Conservation (phyloP, 2,329 filamentous ascomycete species). For the Penicillium digitatum region DNA sequence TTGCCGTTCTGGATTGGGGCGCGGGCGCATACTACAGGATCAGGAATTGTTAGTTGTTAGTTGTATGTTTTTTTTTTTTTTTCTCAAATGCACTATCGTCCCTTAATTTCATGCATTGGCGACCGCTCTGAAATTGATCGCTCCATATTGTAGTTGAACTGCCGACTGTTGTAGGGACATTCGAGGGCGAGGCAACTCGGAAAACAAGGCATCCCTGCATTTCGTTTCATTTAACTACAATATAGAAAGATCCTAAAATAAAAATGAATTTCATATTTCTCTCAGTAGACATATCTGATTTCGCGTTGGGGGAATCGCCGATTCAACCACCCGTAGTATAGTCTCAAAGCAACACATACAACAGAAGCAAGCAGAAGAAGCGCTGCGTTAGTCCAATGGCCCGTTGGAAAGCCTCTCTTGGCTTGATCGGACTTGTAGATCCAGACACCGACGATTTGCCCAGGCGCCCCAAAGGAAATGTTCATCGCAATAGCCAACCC, state of each 20-base stretch:
- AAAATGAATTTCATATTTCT: not conserved
- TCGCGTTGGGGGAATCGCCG: not conserved
- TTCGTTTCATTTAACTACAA: too few species aligned
- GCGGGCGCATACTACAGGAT: too few species aligned
- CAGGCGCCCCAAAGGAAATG: conserved; percentile 24
- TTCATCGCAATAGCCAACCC: conserved; percentile 25
- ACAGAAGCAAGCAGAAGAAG: conserved; percentile 4
- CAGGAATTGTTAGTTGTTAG: too few species aligned
- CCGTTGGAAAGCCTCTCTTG: conserved; percentile 1
- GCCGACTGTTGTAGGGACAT: too few species aligned
- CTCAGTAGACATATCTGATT: not conserved
- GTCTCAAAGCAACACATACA: conserved; percentile 16
- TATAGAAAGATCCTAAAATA: too few species aligned
- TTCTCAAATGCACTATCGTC: too few species aligned
- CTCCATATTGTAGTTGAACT: too few species aligned
- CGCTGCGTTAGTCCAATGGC: conserved; percentile 9
- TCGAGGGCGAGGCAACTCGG: too few species aligned
- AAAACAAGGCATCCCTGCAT: too few species aligned
- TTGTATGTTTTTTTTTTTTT: too few species aligned
- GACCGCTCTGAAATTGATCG: too few species aligned
- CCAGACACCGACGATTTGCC: conserved; percentile 30
- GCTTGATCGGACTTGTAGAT: conserved; percentile 20
- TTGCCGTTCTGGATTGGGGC: not conserved
- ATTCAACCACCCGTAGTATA: not conserved
- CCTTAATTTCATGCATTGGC: too few species aligned